Evolutionary conservation across 2,329 filamentous ascomycete species (phyloP).

Genomic region (Colletotrichum plurivorum): DNA sequence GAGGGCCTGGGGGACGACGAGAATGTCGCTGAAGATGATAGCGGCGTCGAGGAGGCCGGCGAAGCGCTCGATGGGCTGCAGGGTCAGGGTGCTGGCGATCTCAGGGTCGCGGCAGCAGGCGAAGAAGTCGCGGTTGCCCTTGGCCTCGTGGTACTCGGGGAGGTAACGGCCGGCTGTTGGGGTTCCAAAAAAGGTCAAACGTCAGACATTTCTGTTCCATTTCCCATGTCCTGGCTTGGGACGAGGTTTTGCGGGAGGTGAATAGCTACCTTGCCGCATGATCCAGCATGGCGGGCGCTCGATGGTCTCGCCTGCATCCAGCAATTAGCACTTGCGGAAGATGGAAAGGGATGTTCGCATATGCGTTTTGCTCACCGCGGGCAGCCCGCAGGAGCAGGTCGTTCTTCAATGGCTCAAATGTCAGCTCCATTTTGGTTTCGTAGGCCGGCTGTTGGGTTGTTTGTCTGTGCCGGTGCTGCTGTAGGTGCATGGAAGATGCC

Average conservation of each 20-base stretch:
- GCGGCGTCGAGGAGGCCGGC: slow-evolving; percentile 92
- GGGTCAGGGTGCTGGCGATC: slow-evolving; percentile 91
- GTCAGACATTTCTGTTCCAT: slow-evolving; percentile 16
- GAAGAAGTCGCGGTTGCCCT: slow-evolving; percentile 94
- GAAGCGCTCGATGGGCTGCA: slow-evolving; percentile 95
- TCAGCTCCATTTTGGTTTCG: slow-evolving; percentile 69
- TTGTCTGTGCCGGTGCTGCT: slow-evolving; percentile 36
- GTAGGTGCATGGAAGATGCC: slow-evolving; percentile 25
- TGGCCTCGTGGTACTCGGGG: slow-evolving; percentile 96
- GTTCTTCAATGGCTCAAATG: slow-evolving; percentile 91
- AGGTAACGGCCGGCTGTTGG: slow-evolving; percentile 90
- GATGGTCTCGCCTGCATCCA: slow-evolving; percentile 81
- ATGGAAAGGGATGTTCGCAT: background rate
- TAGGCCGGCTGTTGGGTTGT: slow-evolving; percentile 34
- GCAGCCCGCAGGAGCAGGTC: slow-evolving; percentile 92
- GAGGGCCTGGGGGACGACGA: slow-evolving; percentile 97
- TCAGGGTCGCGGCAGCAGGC: slow-evolving; percentile 95
- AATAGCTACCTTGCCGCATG: slow-evolving; percentile 90
- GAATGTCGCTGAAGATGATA: slow-evolving; percentile 99
- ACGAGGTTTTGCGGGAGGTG: background rate
- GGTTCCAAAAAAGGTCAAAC: slow-evolving; percentile 34
- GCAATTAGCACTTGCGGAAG: slow-evolving; percentile 40
- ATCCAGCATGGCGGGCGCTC: slow-evolving; percentile 98
- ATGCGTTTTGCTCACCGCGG: slow-evolving; percentile 71
- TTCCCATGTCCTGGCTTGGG: slow-evolving; percentile 1